Evolutionary conservation across 106 monocot genomes (phyloP).

Genomic region (Cymbidium sinense): DNA sequence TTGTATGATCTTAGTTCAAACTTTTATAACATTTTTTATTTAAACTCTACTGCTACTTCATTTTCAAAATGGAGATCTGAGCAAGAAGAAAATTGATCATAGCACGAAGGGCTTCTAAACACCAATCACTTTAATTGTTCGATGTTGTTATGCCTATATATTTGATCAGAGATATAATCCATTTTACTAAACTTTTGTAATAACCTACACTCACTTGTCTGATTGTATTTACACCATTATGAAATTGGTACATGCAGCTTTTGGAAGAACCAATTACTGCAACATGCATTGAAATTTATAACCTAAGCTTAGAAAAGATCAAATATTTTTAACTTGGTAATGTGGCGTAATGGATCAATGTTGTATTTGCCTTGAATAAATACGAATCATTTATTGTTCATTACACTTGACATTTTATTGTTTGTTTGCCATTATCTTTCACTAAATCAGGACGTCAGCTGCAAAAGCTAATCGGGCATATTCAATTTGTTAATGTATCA

Average conservation of each 20-base stretch:
- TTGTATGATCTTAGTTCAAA: background rate
- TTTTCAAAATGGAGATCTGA: background rate
- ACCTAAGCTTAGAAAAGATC: background rate
- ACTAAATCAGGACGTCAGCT: constrained; percentile 41
- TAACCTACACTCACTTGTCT: background rate
- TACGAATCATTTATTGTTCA: background rate
- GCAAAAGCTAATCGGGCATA: constrained; percentile 54
- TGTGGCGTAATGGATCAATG: background rate
- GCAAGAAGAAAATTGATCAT: background rate
- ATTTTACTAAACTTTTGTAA: background rate
- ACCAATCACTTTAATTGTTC: background rate
- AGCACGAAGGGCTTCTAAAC: background rate
- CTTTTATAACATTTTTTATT: background rate
- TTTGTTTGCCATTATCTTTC: background rate
- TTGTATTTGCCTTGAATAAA: background rate
- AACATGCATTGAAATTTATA: background rate
- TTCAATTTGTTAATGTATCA: constrained; percentile 72
- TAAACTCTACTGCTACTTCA: background rate
- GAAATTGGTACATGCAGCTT: background rate
- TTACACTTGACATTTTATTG: background rate
- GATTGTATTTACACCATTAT: background rate
- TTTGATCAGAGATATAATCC: background rate
- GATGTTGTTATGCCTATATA: too few relatives aligned
- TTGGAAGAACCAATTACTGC: background rate
- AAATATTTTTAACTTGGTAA: background rate